Evolutionary conservation across 345 rosid species (phyloP), one percentile per base, ranked within the genome.

Genomic region (Salix brachista): DNA sequence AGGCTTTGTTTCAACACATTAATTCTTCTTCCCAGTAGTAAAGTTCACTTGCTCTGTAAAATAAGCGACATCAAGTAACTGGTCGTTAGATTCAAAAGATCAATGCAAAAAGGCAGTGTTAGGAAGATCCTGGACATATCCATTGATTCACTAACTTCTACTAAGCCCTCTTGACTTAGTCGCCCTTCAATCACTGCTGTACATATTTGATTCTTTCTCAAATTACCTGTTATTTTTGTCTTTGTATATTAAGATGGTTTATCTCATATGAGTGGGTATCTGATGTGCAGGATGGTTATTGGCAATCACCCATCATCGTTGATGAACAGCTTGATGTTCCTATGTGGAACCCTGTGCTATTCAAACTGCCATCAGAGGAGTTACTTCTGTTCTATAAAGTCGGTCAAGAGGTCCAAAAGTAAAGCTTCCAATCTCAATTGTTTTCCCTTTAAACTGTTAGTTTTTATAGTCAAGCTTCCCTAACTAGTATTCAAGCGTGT

Each of bases 301-400:
- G 98, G 97, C 75, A 87, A 25, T 67, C 86, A 21, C 95, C 95
- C 0, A 72, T 87, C 18, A 76, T 88, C 12, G 84, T 58, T 23
- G 97, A 94, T 80, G 91, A 92, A 87, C 80, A 92, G 76, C 85
- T 85, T 64, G 84, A 87, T 80, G 90, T 91, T 78, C 97, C 97
- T 30, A 83, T 91, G 97, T 92, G 94, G 92, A 94, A 91, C 78
- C 98, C 98, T 78, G 95, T 92, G 60, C 85, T 94, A 76, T 92
- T 88, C 80, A 92, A 87, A 73, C 85, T 92, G 83, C 89, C 91
- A 39, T 89, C 98, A 37, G 86, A 86, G 78, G 97, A 91, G 86
- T 78, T 92, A 80, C 83, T 94, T 79, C 74, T 94, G 81, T 92
- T 94, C 85, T 91, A 91, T 83, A 94, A 92, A 90, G 84, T 91